Evolutionary conservation across 2,329 filamentous ascomycete species (phyloP).

Genomic region (Blastomyces percursus): DNA sequence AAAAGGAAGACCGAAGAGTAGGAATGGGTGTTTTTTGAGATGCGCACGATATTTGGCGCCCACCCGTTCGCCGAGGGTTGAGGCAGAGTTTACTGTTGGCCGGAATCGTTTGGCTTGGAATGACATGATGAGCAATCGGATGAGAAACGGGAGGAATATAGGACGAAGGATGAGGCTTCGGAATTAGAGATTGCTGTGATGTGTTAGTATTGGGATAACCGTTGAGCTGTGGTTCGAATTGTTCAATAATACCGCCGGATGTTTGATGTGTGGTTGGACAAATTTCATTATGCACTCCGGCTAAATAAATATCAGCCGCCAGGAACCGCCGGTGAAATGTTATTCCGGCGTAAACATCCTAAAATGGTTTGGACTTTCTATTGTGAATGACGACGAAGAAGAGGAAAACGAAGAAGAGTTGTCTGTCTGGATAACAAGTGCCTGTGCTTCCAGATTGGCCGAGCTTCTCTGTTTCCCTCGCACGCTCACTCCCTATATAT

Average conservation of each 20-base stretch:
- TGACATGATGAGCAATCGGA: conserved; percentile 37
- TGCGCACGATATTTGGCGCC: conserved; percentile 65
- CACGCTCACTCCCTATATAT: background rate
- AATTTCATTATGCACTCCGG: too few species aligned
- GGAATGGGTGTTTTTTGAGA: conserved; percentile 71
- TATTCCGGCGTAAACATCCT: conserved; percentile 9
- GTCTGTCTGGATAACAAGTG: background rate
- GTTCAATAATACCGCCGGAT: background rate
- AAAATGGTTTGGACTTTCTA: background rate
- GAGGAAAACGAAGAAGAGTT: background rate
- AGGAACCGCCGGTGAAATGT: conserved; percentile 2
- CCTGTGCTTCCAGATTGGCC: background rate
- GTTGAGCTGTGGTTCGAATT: background rate
- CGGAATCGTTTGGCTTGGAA: conserved; percentile 65
- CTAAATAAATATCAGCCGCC: too few species aligned
- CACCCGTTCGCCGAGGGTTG: conserved; percentile 54
- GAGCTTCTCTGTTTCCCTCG: background rate
- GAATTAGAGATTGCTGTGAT: background rate
- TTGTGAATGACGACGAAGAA: background rate
- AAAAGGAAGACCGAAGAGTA: conserved; percentile 90
- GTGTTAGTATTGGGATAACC: background rate
- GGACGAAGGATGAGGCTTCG: background rate
- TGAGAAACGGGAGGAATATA: background rate
- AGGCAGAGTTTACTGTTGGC: conserved; percentile 35
- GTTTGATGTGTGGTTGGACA: too few species aligned